Conservation (phyloP, 441 rosid genomes). For the Populus hybrid region DNA sequence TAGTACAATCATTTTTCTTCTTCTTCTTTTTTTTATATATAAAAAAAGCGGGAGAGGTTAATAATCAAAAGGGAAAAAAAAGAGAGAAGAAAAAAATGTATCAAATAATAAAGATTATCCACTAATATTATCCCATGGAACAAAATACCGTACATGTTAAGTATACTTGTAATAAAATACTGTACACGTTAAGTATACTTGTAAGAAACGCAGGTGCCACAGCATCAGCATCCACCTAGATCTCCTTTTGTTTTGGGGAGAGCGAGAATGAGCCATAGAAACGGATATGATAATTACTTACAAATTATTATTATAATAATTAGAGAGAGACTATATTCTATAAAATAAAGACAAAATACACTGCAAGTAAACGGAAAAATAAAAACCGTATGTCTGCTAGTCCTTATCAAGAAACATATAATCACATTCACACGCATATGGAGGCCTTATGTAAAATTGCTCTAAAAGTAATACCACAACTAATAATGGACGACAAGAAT, state of each 20-base stretch:
- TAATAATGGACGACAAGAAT: slow-evolving; percentile 22
- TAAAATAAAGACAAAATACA: slow-evolving; percentile 3
- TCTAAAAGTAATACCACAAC: slow-evolving; percentile 9
- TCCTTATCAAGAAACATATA: slow-evolving; percentile 23
- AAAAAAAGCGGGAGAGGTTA: too few species aligned
- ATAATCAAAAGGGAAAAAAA: too few species aligned
- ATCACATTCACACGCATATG: slow-evolving; percentile 39
- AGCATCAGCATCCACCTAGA: background rate
- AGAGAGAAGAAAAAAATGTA: too few species aligned
- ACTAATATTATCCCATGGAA: too few species aligned
- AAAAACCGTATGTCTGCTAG: slow-evolving; percentile 24
- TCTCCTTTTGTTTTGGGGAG: slow-evolving; percentile 11
- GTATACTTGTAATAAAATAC: too few species aligned
- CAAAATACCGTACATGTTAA: too few species aligned
- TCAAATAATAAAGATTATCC: too few species aligned
- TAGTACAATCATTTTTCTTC: too few species aligned
- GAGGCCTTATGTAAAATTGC: slow-evolving; percentile 25
- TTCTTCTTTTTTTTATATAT: too few species aligned
- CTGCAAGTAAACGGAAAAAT: background rate
- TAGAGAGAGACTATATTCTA: background rate
- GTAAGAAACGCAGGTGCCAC: too few species aligned
- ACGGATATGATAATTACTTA: slow-evolving; percentile 8
- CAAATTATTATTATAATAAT: background rate
- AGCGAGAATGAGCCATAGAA: slow-evolving; percentile 1
- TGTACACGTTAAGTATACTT: too few species aligned